phyloP scores from a whole-genome alignment of 1,139 yeast genomes.

The Hyphopichia pseudoburtonii region DNA sequence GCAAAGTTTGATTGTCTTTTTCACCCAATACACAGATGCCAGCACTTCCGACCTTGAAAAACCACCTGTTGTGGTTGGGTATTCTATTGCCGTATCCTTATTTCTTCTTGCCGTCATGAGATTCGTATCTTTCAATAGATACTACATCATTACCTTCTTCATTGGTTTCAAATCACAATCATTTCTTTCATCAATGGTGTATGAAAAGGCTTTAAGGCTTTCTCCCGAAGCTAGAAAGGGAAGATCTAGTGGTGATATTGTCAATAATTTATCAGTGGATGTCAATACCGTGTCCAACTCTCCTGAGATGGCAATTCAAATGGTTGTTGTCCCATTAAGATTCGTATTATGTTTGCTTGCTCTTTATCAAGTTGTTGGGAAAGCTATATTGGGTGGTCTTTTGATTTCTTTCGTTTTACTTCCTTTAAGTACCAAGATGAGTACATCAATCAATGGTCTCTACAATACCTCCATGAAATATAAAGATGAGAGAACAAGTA shows the following conservation, averaged over 20 bases:
- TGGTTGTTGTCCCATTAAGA: slow-evolving; percentile 31
- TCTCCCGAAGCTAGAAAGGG: slow-evolving; percentile 38
- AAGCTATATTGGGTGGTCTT: slow-evolving; percentile 38
- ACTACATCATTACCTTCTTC: slow-evolving; percentile 17
- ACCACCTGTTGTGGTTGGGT: slow-evolving; percentile 32
- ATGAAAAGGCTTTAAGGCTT: slow-evolving; percentile 33
- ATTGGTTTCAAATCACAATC: slow-evolving; percentile 19
- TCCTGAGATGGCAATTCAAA: slow-evolving; percentile 25
- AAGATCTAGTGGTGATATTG: slow-evolving; percentile 42
- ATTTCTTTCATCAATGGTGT: slow-evolving; percentile 30
- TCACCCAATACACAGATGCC: slow-evolving; percentile 11
- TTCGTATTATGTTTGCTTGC: slow-evolving; percentile 27
- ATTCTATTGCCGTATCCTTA: slow-evolving; percentile 28
- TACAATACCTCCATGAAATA: slow-evolving; percentile 27
- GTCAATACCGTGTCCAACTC: slow-evolving; percentile 23
- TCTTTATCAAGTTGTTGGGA: slow-evolving; percentile 30
- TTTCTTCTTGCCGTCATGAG: slow-evolving; percentile 24
- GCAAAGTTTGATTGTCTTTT: slow-evolving; percentile 29
- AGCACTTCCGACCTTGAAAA: slow-evolving; percentile 9
- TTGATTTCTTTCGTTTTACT: slow-evolving; percentile 31
- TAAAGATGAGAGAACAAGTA: slow-evolving; percentile 37
- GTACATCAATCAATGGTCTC: slow-evolving; percentile 25
- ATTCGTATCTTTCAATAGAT: slow-evolving; percentile 27
- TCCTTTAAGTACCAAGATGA: slow-evolving; percentile 33
- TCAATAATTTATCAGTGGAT: slow-evolving; percentile 41